Evolutionary conservation across 2,329 filamentous ascomycete genomes (phyloP), one percentile per base, ranked within the genome.

Genomic region (Xylariaceae sp.): DNA sequence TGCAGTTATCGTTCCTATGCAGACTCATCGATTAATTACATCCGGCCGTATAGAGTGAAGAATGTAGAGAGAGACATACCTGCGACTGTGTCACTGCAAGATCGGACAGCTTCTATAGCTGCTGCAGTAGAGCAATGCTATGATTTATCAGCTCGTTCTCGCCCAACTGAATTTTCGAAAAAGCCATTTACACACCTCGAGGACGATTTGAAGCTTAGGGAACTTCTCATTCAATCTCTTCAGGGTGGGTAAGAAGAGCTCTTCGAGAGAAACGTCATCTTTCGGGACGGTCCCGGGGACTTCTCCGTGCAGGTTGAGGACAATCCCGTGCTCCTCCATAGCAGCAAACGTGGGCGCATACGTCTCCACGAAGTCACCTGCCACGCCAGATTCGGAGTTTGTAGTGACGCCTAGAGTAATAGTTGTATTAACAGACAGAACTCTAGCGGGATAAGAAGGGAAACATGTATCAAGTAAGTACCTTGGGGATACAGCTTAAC

Each of bases 291-390:
- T 57, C 40, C 63, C 63, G 3, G 64, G 82, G n/a, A 83, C 78
- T 65, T 96, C 90, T 50, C 89, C 90, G 60, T 97, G 89, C n/a
- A 97, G 70, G 65, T 96, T 96, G 29, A 94, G 73, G n/a, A 94
- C 75, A 11, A 95, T 70, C 50, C 82, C 80, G 50, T 88, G 78
- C 43, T 81, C 68, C 59, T 95, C 84, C 89, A 97, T 96, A 49
- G 86, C 85, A n/a, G 73, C 76, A 57, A 97, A 94, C 11, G 90
- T 85, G 5, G 79, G 76, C 57, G 85, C 84, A 65, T 87, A 90
- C 21, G 71, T 65, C 44, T 80, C 77, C 29, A 48, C 43, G 11
- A 48, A 48, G 54, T 86, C 78, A 40, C 78, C 75, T 12, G 83
- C 67, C 16, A 89, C 84, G 9, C 85, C 86, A 17, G 75, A 77